phyloP scores from a whole-genome alignment of 257 asterid genomes.

The Rauvolfia tetraphylla region DNA sequence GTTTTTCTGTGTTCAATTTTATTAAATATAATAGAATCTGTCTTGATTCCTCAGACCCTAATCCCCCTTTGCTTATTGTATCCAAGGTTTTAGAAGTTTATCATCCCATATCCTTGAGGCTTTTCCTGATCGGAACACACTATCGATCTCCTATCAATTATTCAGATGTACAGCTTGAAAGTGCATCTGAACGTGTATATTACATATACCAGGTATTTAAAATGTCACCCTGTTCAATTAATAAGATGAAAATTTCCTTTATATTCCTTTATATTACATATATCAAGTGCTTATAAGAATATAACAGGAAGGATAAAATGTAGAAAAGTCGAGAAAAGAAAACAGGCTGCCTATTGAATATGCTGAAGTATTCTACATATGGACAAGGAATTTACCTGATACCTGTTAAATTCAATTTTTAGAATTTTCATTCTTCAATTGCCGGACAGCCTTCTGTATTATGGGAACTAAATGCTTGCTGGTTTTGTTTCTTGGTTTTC shows the following conservation, averaged over 20 bases:
- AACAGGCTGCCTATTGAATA: too few relatives aligned
- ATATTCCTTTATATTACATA: neutral
- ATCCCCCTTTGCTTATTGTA: slow-evolving; percentile 14
- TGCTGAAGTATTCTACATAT: too few relatives aligned
- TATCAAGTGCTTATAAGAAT: too few relatives aligned
- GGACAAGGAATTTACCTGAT: too few relatives aligned
- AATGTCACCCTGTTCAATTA: neutral
- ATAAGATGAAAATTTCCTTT: neutral
- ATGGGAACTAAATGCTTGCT: neutral
- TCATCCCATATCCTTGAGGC: slow-evolving; percentile 88
- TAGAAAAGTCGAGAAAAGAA: too few relatives aligned
- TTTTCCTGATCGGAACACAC: slow-evolving; percentile 85
- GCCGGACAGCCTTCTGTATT: neutral
- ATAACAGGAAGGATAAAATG: too few relatives aligned
- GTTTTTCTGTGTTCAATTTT: neutral
- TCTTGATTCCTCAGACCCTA: slow-evolving; percentile 12
- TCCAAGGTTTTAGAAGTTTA: slow-evolving; percentile 77
- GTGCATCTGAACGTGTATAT: slow-evolving; percentile 85
- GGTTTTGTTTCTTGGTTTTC: neutral
- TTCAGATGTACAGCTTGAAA: slow-evolving; percentile 77
- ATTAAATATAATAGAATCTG: neutral
- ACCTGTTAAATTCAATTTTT: too few relatives aligned
- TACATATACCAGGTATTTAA: slow-evolving; percentile 80
- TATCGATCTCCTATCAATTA: slow-evolving; percentile 92
- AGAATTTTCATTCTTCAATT: too few relatives aligned